These are phyloP conservation scores for Candida glaebosa DNA, from an alignment of 805 yeast genomes.

Conservation along the genomic window DNA sequence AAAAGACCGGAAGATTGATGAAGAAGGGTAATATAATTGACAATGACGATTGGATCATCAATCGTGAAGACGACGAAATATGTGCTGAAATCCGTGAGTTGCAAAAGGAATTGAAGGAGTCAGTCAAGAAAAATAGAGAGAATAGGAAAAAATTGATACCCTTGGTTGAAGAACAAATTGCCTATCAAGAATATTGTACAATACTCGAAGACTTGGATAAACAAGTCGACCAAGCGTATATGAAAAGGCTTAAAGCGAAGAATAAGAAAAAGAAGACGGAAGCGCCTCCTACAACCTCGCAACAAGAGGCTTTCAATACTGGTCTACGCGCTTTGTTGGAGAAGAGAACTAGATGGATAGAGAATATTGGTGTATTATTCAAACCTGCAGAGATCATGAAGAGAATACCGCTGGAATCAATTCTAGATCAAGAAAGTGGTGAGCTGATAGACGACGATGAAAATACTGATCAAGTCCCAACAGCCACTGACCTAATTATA, in stretches of 20 bases:
- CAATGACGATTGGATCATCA: conserved; percentile 69
- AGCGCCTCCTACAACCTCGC: conserved; percentile 25
- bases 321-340: conserved; percentile 79
- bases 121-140: conserved; percentile 59
- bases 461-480: conserved; percentile 23
- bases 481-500: conserved; percentile 23
- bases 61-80: conserved; percentile 91
- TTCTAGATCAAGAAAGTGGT: conserved; percentile 45
- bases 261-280: conserved; percentile 57
- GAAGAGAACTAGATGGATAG: conserved; percentile 85
- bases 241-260: conserved; percentile 75
- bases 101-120: conserved; percentile 63
- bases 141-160: conserved; percentile 68
- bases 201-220: conserved; percentile 92
- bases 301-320: conserved; percentile 70
- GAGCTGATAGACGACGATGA: conserved; percentile 35
- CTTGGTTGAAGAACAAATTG: conserved; percentile 78
- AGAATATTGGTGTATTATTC: conserved; percentile 85
- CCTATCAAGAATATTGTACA: conserved; percentile 90
- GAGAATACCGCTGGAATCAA: conserved; percentile 62
- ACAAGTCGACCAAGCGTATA: conserved; percentile 92
- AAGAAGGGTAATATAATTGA: conserved; percentile 35
- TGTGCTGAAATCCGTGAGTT: conserved; percentile 75
- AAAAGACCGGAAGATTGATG: conserved; percentile 19
- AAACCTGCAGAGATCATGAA: conserved; percentile 65